A percentile compares a stretch with the other conserved stretches of the same genome.
Evolutionary conservation across 1,284 basidiomycete genomes (phyloP).

Genomic region (Amylostereum areolatum): DNA sequence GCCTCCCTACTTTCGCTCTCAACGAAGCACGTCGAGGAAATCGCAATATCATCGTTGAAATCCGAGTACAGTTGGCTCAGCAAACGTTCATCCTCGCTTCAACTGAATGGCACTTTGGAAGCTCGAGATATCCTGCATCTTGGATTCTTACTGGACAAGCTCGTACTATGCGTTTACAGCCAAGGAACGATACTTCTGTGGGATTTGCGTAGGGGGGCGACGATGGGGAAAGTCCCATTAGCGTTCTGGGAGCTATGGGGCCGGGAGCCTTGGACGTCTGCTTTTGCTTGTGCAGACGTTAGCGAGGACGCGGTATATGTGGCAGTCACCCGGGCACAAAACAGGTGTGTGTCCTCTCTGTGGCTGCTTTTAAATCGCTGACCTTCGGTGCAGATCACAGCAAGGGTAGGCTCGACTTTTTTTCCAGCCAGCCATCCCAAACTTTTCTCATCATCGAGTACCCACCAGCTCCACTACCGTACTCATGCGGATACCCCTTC

Average conservation of each 20-base stretch:
- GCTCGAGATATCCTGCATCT: constrained; percentile 24
- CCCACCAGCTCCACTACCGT: constrained; percentile 1
- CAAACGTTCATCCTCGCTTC: not conserved
- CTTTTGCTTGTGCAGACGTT: constrained; percentile 21
- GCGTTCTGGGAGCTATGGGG: constrained; percentile 12
- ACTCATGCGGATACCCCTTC: constrained; percentile 1
- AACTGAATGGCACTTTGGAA: not conserved
- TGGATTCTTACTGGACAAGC: constrained; percentile 31
- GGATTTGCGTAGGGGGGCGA: constrained; percentile 18
- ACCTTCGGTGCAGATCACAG: not conserved
- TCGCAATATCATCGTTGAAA: constrained; percentile 3
- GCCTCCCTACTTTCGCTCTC: not conserved
- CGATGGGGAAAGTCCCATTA: not conserved
- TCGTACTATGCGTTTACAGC: constrained; percentile 32
- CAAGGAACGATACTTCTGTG: constrained; percentile 32
- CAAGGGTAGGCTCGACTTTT: constrained; percentile 8
- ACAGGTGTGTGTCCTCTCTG: not conserved
- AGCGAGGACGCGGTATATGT: constrained; percentile 11
- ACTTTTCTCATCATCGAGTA: not conserved
- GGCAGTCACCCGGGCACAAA: constrained; percentile 8
- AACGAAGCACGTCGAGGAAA: not conserved
- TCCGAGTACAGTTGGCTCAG: constrained; percentile 3
- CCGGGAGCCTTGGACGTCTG: constrained; percentile 21
- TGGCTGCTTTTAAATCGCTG: not conserved
- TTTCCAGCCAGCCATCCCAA: not conserved